These are phyloP conservation scores for Geranomyces michiganensis DNA, from an alignment of 192 early-diverging fungal genomes.

Conservation along the genomic window DNA sequence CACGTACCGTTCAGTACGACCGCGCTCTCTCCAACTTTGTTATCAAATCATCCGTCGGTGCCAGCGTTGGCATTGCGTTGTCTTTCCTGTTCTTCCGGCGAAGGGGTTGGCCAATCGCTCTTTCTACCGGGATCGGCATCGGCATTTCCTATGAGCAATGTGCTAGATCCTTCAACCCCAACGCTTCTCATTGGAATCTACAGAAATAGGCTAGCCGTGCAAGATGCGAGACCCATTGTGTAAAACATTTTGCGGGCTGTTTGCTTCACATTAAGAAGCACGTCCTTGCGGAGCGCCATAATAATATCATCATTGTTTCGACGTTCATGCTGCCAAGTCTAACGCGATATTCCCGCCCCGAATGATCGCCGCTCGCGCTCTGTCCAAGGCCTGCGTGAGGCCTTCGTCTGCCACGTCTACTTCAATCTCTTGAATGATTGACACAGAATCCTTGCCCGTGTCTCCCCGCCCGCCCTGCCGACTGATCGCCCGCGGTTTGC, in stretches of 20 bases:
- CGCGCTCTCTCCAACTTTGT: conserved; percentile 78
- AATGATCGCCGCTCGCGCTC: conserved; percentile 32
- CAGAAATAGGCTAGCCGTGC: too few relatives aligned
- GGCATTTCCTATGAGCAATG: conserved; percentile 83
- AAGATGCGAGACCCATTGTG: too few relatives aligned
- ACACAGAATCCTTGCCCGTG: conserved; percentile 21
- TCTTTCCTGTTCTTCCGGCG: conserved; percentile 84
- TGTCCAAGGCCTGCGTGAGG: conserved; percentile 44
- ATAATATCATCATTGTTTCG: too few relatives aligned
- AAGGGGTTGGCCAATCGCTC: conserved; percentile 83
- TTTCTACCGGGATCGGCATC: conserved; percentile 79
- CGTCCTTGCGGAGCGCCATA: too few relatives aligned
- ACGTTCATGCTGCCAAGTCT: not conserved
- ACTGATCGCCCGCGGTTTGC: conserved; percentile 16
- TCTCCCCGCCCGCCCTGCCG: conserved; percentile 6
- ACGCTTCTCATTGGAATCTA: too few relatives aligned
- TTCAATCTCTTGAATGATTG: conserved; percentile 55
- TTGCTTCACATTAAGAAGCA: too few relatives aligned
- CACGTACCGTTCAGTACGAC: conserved; percentile 70
- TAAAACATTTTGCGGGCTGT: too few relatives aligned
- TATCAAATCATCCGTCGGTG: conserved; percentile 79
- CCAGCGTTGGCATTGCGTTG: conserved; percentile 83
- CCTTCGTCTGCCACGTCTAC: conserved; percentile 40
- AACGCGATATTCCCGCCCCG: conserved; percentile 23
- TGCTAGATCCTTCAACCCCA: too few relatives aligned